These are phyloP conservation scores for Cercospora zeae-maydis DNA, from an alignment of 2,329 filamentous ascomycete species.

Conservation along the genomic window DNA sequence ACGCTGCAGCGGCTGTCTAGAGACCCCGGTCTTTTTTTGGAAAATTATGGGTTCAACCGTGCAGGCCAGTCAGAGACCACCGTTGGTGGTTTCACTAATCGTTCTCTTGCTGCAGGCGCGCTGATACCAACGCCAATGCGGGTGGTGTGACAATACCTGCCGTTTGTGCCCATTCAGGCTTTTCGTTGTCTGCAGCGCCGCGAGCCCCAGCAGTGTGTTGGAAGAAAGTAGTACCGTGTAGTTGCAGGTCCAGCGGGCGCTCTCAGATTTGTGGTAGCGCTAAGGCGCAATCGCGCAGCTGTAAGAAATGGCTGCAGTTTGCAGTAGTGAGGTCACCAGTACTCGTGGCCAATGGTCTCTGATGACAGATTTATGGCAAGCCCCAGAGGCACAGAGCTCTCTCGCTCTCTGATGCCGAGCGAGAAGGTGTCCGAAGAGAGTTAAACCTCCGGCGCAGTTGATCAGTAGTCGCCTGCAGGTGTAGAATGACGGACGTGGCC, in stretches of 20 bases:
- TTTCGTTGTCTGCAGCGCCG: constrained; percentile 2
- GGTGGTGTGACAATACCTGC: not conserved
- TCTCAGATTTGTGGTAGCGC: constrained; percentile 16
- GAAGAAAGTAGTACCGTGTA: constrained; percentile 1
- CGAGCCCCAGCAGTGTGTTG: not conserved
- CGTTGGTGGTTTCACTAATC: not conserved
- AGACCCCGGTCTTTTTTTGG: constrained; percentile 6
- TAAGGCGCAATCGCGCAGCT: constrained; percentile 15
- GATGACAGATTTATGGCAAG: constrained; percentile 4
- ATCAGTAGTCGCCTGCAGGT: constrained; percentile 2
- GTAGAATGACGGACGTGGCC: not conserved
- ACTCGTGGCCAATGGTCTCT: constrained; percentile 12
- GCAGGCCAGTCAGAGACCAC: not conserved
- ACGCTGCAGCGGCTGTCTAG: constrained; percentile 14
- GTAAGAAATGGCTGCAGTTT: constrained; percentile 19
- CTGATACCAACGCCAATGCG: not conserved
- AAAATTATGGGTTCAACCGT: constrained; percentile 2
- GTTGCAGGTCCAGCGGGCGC: constrained; percentile 11
- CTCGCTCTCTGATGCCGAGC: not conserved
- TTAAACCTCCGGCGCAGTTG: constrained; percentile 1
- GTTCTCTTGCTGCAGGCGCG: not conserved
- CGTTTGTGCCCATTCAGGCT: not conserved
- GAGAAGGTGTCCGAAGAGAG: not conserved
- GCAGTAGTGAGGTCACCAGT: constrained; percentile 16
- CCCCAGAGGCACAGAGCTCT: not conserved